A percentile compares a stretch with the other conserved stretches of the same genome.
Conservation (phyloP, 2,329 filamentous ascomycete species). For the Lomentospora prolificans region DNA sequence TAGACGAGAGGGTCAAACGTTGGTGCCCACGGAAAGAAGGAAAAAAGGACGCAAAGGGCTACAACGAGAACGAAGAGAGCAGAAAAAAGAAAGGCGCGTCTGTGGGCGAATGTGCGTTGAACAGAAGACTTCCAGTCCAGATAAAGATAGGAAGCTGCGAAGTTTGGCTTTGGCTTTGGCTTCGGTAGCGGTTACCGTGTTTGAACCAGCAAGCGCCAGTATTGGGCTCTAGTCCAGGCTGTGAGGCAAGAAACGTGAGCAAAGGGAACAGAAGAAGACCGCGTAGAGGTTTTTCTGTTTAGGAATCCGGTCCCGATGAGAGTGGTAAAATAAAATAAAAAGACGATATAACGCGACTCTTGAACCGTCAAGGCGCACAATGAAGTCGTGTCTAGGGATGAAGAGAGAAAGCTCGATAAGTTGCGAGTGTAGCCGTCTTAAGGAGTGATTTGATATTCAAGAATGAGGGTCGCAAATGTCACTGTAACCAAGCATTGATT, state of each 20-base stretch:
- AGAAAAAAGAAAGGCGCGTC: not conserved
- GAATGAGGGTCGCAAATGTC: slow-evolving; percentile 7
- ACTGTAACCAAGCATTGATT: not conserved
- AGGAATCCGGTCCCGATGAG: not conserved
- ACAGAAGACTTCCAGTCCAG: not conserved
- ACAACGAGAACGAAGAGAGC: not conserved
- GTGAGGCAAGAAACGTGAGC: not conserved
- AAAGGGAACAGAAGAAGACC: not conserved
- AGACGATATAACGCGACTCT: not conserved
- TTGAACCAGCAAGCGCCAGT: not conserved
- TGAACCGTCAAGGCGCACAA: slow-evolving; percentile 3
- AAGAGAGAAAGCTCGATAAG: not conserved
- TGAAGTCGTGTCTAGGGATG: not conserved
- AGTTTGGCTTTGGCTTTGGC: not conserved
- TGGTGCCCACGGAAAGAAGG: not conserved
- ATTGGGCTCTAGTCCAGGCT: not conserved
- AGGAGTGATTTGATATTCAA: no score
- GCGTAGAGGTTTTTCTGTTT: not conserved
- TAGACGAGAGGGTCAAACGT: not conserved
- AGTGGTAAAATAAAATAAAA: not conserved
- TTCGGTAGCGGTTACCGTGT: not conserved
- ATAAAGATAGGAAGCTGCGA: not conserved
- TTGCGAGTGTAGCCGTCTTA: not conserved
- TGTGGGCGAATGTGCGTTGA: not conserved
- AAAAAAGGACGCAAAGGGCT: not conserved